A percentile compares a stretch with the other conserved stretches of the same genome.
Evolutionary conservation across 208 protist species (phyloP).

Genomic region (Trypanosoma rangeli): DNA sequence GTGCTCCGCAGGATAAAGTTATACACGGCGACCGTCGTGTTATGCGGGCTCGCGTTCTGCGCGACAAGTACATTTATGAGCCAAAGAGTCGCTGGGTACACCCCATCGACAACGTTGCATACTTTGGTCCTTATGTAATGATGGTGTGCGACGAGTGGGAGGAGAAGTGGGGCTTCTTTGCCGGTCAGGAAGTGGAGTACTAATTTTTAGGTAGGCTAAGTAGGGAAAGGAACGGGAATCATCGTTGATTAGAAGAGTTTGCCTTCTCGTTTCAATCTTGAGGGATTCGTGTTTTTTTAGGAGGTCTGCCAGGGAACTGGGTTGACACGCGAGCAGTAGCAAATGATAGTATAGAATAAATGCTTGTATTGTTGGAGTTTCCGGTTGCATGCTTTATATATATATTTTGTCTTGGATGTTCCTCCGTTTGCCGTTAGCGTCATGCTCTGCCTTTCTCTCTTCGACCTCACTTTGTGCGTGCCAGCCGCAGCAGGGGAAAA

Average conservation of each 20-base stretch:
- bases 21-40: slow-evolving; percentile 86
- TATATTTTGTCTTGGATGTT: not conserved
- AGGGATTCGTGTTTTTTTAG: no score
- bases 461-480: no score
- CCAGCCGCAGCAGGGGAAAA: not conserved
- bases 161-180: slow-evolving; percentile 94
- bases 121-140: slow-evolving; percentile 90
- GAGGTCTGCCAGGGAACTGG: not conserved
- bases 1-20: slow-evolving; percentile 86
- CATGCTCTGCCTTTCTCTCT: no score
- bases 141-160: slow-evolving; percentile 93
- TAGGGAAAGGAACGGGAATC: not conserved
- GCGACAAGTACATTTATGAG: slow-evolving; percentile 93
- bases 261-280: no score
- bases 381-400: slow-evolving; percentile 9
- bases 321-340: not conserved
- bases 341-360: not conserved
- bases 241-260: slow-evolving; percentile 1
- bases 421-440: slow-evolving; percentile 5
- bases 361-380: slow-evolving; percentile 13
- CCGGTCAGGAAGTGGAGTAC: slow-evolving; percentile 89
- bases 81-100: slow-evolving; percentile 90
- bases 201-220: slow-evolving; percentile 29
- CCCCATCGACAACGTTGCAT: slow-evolving; percentile 88
- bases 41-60: slow-evolving; percentile 82